These are phyloP conservation scores for Digitaria exilis DNA, from an alignment of 202 grass and related monocot species.

Conservation along the genomic window DNA sequence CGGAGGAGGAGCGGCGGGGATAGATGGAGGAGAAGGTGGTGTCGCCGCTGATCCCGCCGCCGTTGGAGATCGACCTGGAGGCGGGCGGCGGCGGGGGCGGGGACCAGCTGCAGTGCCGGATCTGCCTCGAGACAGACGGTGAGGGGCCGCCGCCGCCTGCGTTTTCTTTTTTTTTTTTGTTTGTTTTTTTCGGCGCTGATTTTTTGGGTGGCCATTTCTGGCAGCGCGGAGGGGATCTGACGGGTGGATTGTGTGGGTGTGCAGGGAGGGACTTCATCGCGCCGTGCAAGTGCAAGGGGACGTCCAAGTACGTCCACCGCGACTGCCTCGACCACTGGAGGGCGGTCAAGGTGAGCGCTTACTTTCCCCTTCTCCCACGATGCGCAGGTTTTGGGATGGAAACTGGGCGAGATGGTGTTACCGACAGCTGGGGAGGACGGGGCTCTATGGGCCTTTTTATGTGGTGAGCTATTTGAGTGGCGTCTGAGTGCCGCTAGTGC, in stretches of 20 bases:
- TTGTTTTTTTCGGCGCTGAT: too few species aligned
- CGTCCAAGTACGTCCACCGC: constrained; percentile 95
- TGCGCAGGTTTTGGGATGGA: not conserved
- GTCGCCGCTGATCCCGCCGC: constrained; percentile 79
- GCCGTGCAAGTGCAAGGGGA: constrained; percentile 98
- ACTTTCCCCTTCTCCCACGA: not conserved
- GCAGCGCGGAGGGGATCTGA: constrained; percentile 15
- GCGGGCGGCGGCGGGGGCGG: constrained; percentile 62
- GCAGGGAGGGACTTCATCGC: constrained; percentile 97
- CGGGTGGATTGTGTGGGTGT: constrained; percentile 11
- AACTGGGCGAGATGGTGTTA: not conserved
- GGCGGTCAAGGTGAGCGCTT: constrained; percentile 65
- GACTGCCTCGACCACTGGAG: constrained; percentile 99
- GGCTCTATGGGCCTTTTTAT: not conserved
- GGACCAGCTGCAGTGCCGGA: constrained; percentile 92
- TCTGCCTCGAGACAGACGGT: constrained; percentile 97
- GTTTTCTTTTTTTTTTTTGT: not conserved
- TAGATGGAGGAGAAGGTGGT: constrained; percentile 60
- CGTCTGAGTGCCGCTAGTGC: not conserved
- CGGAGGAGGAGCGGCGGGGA: constrained; percentile 15
- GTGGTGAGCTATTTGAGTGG: too few species aligned
- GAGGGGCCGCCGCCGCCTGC: not conserved
- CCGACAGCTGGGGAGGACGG: not conserved
- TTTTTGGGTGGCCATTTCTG: not conserved
- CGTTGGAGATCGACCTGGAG: constrained; percentile 88